Percentiles rank a stretch among this genome's conserved stretches.
Evolutionary conservation across 306 rosid species (phyloP).

Genomic region (Vigna radiata): DNA sequence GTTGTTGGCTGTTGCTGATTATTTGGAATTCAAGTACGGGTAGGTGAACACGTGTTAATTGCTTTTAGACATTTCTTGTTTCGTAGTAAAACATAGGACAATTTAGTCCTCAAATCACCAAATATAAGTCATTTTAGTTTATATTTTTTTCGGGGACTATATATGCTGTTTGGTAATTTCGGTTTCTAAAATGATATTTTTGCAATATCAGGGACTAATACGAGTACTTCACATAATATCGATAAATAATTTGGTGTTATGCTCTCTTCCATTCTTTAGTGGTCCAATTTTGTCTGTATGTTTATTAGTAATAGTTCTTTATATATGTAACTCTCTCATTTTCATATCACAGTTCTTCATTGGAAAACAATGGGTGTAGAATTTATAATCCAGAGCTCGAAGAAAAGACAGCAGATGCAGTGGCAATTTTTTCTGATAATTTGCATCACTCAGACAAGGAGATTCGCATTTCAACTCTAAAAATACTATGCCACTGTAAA

Average conservation of each 20-base stretch:
- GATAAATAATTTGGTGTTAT: background rate
- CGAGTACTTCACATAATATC: background rate
- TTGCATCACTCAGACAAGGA: constrained; percentile 69
- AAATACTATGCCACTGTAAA: constrained; percentile 70
- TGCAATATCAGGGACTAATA: background rate
- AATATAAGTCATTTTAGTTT: background rate
- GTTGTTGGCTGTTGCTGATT: constrained; percentile 78
- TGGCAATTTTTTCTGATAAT: constrained; percentile 67
- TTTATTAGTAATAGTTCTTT: constrained; percentile 10
- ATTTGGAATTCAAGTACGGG: constrained; percentile 77
- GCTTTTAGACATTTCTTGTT: constrained; percentile 14
- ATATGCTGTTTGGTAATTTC: background rate
- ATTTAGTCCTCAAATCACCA: background rate
- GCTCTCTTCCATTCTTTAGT: constrained; percentile 15
- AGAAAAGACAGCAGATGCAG: constrained; percentile 52
- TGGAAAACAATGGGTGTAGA: constrained; percentile 53
- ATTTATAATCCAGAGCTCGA: constrained; percentile 61
- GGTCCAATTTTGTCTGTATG: background rate
- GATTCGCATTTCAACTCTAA: constrained; percentile 75
- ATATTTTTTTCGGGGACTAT: background rate
- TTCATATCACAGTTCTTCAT: constrained; percentile 55
- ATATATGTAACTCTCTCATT: constrained; percentile 30
- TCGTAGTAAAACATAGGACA: background rate
- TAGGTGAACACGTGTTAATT: constrained; percentile 47
- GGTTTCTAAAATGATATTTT: background rate